Evolutionary conservation across 106 monocot genomes (phyloP).

Genomic region (Dactylorhiza incarnata): DNA sequence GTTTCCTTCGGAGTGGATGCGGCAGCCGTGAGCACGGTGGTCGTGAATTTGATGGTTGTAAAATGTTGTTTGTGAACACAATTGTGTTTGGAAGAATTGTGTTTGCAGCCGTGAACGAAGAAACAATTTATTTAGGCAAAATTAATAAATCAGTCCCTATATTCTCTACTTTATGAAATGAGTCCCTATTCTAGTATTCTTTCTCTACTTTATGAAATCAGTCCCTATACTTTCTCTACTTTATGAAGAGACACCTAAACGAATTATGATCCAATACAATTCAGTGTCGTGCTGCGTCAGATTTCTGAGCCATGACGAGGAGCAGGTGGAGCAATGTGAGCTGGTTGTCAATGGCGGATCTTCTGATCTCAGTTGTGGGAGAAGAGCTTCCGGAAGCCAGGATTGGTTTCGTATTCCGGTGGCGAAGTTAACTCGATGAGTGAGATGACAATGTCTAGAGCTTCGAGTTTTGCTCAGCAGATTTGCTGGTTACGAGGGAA

Average conservation of each 20-base stretch:
- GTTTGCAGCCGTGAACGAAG: too few species aligned
- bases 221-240: too few species aligned
- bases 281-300: neutral
- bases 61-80: too few species aligned
- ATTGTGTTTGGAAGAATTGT: too few species aligned
- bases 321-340: slow-evolving; percentile 6
- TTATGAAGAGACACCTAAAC: neutral
- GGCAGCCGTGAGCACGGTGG: too few species aligned
- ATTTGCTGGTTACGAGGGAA: neutral
- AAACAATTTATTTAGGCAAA: too few species aligned
- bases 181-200: too few species aligned
- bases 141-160: too few species aligned
- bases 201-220: too few species aligned
- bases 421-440: neutral
- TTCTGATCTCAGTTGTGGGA: slow-evolving; percentile 2
- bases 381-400: slow-evolving; percentile 6
- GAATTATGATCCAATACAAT: slow-evolving; percentile 2
- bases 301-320: slow-evolving; percentile 5
- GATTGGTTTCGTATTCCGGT: neutral
- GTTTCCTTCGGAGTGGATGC: too few species aligned
- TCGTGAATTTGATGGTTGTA: too few species aligned
- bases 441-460: slow-evolving; percentile 10
- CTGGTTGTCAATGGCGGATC: neutral
- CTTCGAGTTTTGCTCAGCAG: slow-evolving; percentile 4
- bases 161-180: too few species aligned